Base-by-base conservation (phyloP, 306 rosid genomes). In the Lathyrus sativus region DNA sequence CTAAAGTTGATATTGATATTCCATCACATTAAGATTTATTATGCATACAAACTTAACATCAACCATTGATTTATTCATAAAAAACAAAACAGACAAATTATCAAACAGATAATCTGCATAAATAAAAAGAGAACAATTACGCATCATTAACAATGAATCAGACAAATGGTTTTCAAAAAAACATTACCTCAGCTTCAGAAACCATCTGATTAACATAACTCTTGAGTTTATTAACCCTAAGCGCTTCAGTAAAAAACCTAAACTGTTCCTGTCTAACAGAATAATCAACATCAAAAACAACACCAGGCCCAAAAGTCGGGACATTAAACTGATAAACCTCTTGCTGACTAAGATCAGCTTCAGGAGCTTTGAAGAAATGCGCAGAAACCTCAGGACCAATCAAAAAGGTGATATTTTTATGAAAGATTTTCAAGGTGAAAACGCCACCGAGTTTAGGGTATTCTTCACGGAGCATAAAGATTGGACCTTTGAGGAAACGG, bases 121-220 rank as follows among this genome's bases (percentile, higher is more conserved):
- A 60, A 35, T 7, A 7, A 14, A 54, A 24, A 22, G 1, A 53
- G 0, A 18, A 50, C 13, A 50, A 50, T 50, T 50, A 50, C 1
- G 62, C 42, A 57, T 4, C 5, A 51, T 4, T 18, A 49, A 8
- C 12, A 49, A 17, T 3, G 4, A 15, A 66, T 3, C 28, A 60
- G 63, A 67, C 17, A 50, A 60, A 24, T 3, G 60, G 26, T 17
- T n/a, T 6, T 51, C 1, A 54, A 24, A 0, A 55, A 55, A 51
- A 55, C 15, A 24, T 55, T 45, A 79, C 99, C 91, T 90, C 84
- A 31, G 99, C 88, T 78, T 93, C 99, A 4, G 74, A 8, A 67
- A 93, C 89, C 99, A 93, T 93, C 91, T 93, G 95, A 82, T 90
- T 92, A 60, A 93, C 97, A 75, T 90, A 93, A 2, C 90, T 81